phyloP scores from a whole-genome alignment of 179 eudicot genomes.

The Spergularia azorica region DNA sequence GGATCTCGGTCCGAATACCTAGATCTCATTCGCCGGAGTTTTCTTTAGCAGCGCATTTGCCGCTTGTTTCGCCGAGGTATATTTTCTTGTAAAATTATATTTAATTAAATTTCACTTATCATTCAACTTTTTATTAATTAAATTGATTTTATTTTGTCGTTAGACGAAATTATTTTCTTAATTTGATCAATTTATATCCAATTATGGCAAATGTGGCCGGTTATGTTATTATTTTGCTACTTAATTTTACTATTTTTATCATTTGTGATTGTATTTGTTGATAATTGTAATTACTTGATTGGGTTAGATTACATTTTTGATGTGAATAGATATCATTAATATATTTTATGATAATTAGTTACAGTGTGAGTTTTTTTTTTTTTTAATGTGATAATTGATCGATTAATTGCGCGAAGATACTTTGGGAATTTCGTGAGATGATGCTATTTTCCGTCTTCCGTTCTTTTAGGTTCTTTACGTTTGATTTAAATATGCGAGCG shows the following conservation, averaged over 20 bases:
- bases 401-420: background rate
- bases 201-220: slow-evolving; percentile 1
- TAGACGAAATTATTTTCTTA: background rate
- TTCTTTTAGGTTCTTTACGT: too few species aligned
- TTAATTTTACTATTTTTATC: too few species aligned
- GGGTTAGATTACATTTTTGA: too few species aligned
- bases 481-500: too few species aligned
- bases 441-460: too few species aligned
- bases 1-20: slow-evolving; percentile 52
- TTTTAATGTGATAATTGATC: background rate
- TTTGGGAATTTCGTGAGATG: background rate
- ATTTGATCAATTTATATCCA: background rate
- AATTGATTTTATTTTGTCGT: background rate
- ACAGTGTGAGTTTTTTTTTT: background rate
- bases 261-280: background rate
- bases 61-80: slow-evolving; percentile 91
- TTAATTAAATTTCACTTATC: background rate
- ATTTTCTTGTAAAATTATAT: background rate
- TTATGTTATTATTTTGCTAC: background rate
- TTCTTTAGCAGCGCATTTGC: slow-evolving; percentile 79
- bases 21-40: slow-evolving; percentile 75
- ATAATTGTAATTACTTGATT: background rate
- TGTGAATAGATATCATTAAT: too few species aligned
- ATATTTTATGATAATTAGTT: background rate
- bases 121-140: background rate